Evolutionary conservation across 306 rosid genomes (phyloP), one percentile per base, ranked within the genome.

Genomic region (Begonia peltatifolia): DNA sequence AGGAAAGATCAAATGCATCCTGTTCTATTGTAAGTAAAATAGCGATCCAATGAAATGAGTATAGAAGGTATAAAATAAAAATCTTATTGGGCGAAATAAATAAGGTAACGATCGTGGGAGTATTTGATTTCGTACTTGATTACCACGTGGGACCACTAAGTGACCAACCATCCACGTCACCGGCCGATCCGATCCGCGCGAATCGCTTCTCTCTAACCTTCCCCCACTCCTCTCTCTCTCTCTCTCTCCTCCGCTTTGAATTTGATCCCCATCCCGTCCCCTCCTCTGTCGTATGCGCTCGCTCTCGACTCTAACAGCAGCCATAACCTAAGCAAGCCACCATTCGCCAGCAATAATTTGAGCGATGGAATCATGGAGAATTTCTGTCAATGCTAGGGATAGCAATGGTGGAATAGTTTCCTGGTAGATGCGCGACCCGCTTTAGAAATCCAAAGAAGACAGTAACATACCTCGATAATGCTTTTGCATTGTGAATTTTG

Each of bases 121-220:
- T 20, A 2, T 20, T 20, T 20, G 23, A 20, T 20, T 20, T 20
- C 23, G 23, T n/a, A 0, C 8, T 7, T 30, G 38, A 30, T 30
- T 30, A 30, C 9, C 38, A 30, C 6, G 38, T 30, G 38, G 6
- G 6, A 30, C 38, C 38, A 30, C 38, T 6, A 6, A 7, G 3
- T 2, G 38, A 30, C 38, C 38, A 30, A 30, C 6, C 38, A 5
- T 30, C 69, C 38, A 72, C 68, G 61, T 67, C 61, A 67, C 71
- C 77, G 56, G 56, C 80, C 41, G 74, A 30, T 30, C 8, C 38
- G 38, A 77, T 77, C 88, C 83, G 88, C 65, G 66, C 60, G 17
- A 56, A 17, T 20, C 63, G 58, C 48, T 53, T 30, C 9, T 30
- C 7, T 30, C 38, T 30, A 30, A 5, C 5, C 38, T 30, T 9